These are phyloP conservation scores for Russula sp. DNA, from an alignment of 768 basidiomycete genomes.

Conservation along the genomic window DNA sequence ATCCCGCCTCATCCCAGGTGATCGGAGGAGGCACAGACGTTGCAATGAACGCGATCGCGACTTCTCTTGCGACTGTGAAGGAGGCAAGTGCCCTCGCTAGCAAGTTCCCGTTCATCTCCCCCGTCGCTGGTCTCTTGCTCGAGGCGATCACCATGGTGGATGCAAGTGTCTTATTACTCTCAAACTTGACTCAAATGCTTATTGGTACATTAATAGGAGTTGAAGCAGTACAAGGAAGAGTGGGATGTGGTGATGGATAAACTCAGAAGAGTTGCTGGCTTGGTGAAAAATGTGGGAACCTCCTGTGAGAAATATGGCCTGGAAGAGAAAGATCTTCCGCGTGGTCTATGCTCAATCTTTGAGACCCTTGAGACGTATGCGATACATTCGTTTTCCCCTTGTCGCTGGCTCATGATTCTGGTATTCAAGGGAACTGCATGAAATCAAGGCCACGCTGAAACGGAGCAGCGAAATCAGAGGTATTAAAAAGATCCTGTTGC, in stretches of 20 bases:
- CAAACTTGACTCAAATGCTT: background rate
- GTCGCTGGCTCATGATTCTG: background rate
- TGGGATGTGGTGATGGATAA: background rate
- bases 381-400: too few species aligned
- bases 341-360: background rate
- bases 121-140: too few species aligned
- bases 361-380: background rate
- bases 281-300: too few species aligned
- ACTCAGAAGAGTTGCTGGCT: too few species aligned
- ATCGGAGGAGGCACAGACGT: too few species aligned
- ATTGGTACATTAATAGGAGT: background rate
- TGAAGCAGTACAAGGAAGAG: background rate
- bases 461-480: background rate
- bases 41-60: too few species aligned
- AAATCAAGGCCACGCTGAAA: background rate
- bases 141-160: too few species aligned
- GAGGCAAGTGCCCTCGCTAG: too few species aligned
- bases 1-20: too few species aligned
- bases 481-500: background rate
- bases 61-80: too few species aligned
- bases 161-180: too few species aligned
- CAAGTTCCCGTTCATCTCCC: too few species aligned
- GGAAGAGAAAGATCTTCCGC: background rate
- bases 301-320: background rate
- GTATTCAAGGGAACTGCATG: background rate